Evolutionary conservation across 441 rosid species (phyloP).

Genomic region (Lepidium campestre): DNA sequence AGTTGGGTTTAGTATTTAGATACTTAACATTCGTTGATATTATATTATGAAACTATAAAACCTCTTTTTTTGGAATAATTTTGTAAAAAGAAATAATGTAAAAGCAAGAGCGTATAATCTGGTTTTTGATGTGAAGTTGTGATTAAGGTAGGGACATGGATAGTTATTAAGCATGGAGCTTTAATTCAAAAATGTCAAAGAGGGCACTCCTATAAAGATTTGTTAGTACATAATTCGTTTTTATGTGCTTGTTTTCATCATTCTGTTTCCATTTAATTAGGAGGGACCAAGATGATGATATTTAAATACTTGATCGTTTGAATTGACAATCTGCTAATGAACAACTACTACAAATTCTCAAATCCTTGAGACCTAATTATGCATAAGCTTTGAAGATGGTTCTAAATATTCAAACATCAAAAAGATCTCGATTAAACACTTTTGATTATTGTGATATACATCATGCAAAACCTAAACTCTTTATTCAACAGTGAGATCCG

Average conservation of each 20-base stretch:
- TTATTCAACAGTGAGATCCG: conserved; percentile 21
- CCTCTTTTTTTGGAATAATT: background rate
- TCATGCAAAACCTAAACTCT: background rate
- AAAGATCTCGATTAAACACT: background rate
- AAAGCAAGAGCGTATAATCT: background rate
- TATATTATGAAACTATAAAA: background rate
- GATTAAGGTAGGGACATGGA: conserved; percentile 26
- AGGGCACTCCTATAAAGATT: conserved; percentile 23
- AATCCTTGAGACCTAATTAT: background rate
- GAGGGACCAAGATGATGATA: background rate
- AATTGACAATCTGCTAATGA: background rate
- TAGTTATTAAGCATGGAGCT: conserved; percentile 22
- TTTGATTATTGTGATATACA: background rate
- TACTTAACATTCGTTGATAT: background rate
- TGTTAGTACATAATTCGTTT: conserved; percentile 6
- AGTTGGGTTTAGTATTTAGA: background rate
- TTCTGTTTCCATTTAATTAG: conserved; percentile 10
- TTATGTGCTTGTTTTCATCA: conserved; percentile 14
- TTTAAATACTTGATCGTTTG: background rate
- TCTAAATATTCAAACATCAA: background rate
- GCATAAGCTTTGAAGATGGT: background rate
- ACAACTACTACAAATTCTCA: background rate
- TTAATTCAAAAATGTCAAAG: conserved; percentile 24
- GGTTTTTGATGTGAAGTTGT: background rate
- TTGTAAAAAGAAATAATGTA: background rate